These are phyloP conservation scores for Kazachstania sp. DNA, from an alignment of 1,139 yeast species.

Conservation along the genomic window DNA sequence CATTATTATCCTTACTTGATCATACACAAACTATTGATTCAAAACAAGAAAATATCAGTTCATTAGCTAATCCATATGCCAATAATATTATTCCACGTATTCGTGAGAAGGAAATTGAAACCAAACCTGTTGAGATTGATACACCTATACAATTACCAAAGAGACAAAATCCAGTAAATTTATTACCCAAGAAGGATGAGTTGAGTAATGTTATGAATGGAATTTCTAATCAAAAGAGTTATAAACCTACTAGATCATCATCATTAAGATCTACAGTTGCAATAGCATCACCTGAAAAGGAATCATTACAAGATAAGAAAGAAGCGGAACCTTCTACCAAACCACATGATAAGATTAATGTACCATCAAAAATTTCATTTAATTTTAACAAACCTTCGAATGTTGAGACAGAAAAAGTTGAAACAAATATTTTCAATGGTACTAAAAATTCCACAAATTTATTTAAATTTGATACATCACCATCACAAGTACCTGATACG, in stretches of 20 bases:
- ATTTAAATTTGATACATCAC: too few relatives aligned
- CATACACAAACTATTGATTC: conserved; percentile 25
- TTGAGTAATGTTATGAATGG: too few relatives aligned
- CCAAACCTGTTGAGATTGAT: too few relatives aligned
- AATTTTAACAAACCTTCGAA: too few relatives aligned
- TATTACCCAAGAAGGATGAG: too few relatives aligned
- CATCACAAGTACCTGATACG: too few relatives aligned
- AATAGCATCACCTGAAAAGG: not conserved
- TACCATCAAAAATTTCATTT: too few relatives aligned
- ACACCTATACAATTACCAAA: not conserved
- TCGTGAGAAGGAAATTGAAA: too few relatives aligned
- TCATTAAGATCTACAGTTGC: conserved; percentile 29
- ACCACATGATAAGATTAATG: too few relatives aligned
- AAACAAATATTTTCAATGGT: not conserved
- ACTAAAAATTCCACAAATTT: not conserved
- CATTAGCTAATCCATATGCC: conserved; percentile 49
- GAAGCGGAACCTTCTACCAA: not conserved
- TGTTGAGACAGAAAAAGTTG: too few relatives aligned
- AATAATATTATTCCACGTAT: not conserved
- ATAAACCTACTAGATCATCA: conserved; percentile 33
- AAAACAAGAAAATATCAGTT: conserved; percentile 15
- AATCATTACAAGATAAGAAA: too few relatives aligned
- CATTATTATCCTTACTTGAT: conserved; percentile 55
- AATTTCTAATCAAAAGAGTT: conserved; percentile 15
- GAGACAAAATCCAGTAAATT: too few relatives aligned